These are phyloP conservation scores for Polygonum aviculare DNA, from an alignment of 148 eudicot genomes.

Conservation along the genomic window DNA sequence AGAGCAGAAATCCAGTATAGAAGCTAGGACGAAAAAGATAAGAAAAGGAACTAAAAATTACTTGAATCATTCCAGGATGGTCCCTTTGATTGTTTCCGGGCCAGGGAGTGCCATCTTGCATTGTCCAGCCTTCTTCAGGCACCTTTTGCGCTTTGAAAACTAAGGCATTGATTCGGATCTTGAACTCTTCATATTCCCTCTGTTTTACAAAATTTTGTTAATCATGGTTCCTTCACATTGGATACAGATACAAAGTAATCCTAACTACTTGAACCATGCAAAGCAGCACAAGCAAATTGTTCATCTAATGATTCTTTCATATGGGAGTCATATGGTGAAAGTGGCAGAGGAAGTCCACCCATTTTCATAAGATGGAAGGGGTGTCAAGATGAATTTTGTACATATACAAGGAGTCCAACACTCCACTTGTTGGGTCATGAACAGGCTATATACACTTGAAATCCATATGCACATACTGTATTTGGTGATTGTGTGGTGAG, in stretches of 20 bases:
- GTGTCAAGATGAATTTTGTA: no score
- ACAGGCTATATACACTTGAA: no score
- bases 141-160: slow-evolving; percentile 15
- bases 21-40: not conserved
- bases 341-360: not conserved
- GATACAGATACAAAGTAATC: not conserved
- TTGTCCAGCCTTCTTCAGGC: slow-evolving; percentile 18
- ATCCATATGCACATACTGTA: no score
- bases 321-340: not conserved
- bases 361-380: not conserved
- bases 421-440: no score
- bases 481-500: no score
- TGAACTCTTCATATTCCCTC: slow-evolving; percentile 19
- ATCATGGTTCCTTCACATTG: not conserved
- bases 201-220: not conserved
- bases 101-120: slow-evolving; percentile 21
- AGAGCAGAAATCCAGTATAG: not conserved
- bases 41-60: not conserved
- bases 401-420: no score
- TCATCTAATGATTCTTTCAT: not conserved
- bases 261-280: not conserved
- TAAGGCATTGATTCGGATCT: slow-evolving; percentile 15
- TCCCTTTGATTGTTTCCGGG: slow-evolving; percentile 16
- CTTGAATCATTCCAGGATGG: slow-evolving; percentile 20
- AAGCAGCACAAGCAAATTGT: not conserved